Evolutionary conservation across 306 rosid genomes (phyloP).

Genomic region (Biancaea sappan): DNA sequence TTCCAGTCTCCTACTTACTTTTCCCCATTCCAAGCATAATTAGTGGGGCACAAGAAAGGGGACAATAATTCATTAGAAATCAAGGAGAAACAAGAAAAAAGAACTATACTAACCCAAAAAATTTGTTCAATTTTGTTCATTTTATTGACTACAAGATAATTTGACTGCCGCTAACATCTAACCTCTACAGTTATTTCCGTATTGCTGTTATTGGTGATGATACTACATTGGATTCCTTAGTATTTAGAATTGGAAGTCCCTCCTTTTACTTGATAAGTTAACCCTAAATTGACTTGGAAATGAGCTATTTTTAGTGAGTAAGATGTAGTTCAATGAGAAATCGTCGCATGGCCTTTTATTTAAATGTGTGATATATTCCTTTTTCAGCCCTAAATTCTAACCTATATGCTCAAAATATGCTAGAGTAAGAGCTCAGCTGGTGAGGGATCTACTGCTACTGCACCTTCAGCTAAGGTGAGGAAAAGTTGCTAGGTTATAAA

Average conservation of each 20-base stretch:
- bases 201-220: neutral
- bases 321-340: neutral
- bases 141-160: neutral
- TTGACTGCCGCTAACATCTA: neutral
- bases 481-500: constrained; percentile 2
- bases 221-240: neutral
- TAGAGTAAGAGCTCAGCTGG: constrained; percentile 66
- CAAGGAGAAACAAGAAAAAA: neutral
- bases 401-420: constrained; percentile 31
- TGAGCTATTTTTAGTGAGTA: constrained; percentile 13
- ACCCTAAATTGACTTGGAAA: neutral
- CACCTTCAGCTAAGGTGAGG: constrained; percentile 58
- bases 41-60: neutral
- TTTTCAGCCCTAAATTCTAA: constrained; percentile 26
- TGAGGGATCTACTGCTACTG: constrained; percentile 64
- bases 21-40: neutral
- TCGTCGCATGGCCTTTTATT: neutral
- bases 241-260: neutral
- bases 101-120: neutral
- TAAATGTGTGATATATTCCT: neutral
- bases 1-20: neutral
- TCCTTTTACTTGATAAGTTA: neutral
- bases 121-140: neutral
- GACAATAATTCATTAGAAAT: neutral
- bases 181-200: neutral